Percentiles rank a stretch among this genome's conserved stretches.
Evolutionary conservation across 148 eudicot genomes (phyloP).

Genomic region (Beta vulgaris): DNA sequence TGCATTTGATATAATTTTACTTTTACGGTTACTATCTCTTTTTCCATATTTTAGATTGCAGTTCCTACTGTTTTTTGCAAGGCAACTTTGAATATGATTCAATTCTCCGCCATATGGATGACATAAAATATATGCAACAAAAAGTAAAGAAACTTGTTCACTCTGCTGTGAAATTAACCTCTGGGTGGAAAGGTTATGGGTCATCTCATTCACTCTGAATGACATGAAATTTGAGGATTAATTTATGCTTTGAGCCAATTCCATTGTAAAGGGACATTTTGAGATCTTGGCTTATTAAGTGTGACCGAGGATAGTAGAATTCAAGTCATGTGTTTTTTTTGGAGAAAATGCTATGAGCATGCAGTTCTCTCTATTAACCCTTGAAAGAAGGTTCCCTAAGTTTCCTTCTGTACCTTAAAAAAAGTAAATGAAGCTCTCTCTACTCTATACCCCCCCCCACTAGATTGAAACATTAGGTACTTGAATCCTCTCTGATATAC

Average conservation of each 20-base stretch:
- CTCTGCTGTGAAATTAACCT: no score
- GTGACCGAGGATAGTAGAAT: background rate
- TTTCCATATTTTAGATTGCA: background rate
- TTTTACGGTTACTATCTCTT: background rate
- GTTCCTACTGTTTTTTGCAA: background rate
- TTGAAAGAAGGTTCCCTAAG: no score
- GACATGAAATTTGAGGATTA: background rate
- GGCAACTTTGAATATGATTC: no score
- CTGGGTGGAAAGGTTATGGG: background rate
- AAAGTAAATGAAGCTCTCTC: no score
- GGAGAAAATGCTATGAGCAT: background rate
- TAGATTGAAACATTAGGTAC: background rate
- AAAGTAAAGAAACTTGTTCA: background rate
- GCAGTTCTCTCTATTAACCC: conserved; percentile 7
- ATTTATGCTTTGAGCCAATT: background rate
- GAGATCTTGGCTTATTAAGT: background rate
- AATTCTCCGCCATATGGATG: background rate
- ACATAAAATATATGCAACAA: background rate
- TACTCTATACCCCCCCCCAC: no score
- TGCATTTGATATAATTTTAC: background rate
- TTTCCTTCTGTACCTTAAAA: no score
- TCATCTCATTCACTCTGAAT: background rate
- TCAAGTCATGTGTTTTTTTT: background rate
- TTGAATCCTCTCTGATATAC: background rate
- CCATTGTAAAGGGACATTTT: background rate